These are phyloP conservation scores for Dactylis glomerata DNA, from an alignment of 176 grass and related monocot species.

Conservation along the genomic window DNA sequence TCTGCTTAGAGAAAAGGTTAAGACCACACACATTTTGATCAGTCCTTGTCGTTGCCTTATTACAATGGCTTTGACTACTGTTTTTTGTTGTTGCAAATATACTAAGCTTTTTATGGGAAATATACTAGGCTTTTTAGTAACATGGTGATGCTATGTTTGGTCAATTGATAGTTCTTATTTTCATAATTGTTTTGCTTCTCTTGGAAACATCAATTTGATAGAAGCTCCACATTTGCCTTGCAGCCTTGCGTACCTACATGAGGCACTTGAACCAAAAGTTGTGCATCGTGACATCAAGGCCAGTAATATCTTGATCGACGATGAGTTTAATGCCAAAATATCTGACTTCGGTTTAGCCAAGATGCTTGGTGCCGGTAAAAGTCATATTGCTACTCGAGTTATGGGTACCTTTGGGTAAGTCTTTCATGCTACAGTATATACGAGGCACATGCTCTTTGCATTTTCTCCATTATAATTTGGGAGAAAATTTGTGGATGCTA, in stretches of 20 bases:
- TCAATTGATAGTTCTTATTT: constrained; percentile 9
- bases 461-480: neutral
- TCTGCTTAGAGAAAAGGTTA: neutral
- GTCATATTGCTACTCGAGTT: constrained; percentile 93
- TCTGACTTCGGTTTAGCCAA: constrained; percentile 98
- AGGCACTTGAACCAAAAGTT: constrained; percentile 96
- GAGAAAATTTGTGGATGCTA: neutral
- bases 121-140: neutral
- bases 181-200: neutral
- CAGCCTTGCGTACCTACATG: constrained; percentile 96
- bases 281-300: constrained; percentile 96
- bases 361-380: constrained; percentile 97
- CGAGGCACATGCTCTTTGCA: neutral
- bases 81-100: neutral
- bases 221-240: constrained; percentile 17
- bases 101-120: neutral
- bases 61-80: neutral
- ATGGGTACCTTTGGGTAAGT: constrained; percentile 99
- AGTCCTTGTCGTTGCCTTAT: neutral
- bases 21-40: neutral
- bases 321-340: constrained; percentile 95
- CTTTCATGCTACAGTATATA: neutral
- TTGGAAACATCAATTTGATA: constrained; percentile 21
- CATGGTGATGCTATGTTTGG: neutral
- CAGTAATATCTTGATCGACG: constrained; percentile 91